phyloP scores from a whole-genome alignment of 805 yeast species.

The Yamadazyma laniorum region DNA sequence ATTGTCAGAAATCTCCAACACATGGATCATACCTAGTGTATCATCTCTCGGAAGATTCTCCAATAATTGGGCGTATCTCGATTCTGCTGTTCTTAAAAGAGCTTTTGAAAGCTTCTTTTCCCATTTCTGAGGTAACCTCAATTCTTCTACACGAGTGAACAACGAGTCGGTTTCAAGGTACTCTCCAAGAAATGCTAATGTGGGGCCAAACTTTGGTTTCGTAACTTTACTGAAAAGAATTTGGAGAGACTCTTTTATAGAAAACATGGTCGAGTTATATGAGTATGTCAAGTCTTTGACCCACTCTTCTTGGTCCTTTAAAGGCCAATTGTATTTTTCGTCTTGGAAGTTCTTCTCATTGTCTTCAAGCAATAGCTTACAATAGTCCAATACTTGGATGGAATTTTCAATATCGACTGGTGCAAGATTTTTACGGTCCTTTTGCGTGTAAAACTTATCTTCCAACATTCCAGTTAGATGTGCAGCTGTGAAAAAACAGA shows the following conservation, averaged over 20 bases:
- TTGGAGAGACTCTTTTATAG: constrained; percentile 43
- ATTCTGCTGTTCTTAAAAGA: constrained; percentile 35
- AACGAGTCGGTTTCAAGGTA: constrained; percentile 48
- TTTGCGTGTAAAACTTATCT: constrained; percentile 21
- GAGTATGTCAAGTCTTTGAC: constrained; percentile 41
- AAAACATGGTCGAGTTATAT: constrained; percentile 46
- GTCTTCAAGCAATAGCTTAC: constrained; percentile 32
- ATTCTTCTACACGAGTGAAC: constrained; percentile 31
- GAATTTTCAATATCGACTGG: constrained; percentile 31
- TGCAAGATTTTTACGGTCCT: constrained; percentile 22
- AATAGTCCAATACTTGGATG: constrained; percentile 24
- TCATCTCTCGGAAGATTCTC: constrained; percentile 57
- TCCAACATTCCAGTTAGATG: constrained; percentile 31
- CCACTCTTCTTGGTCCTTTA: constrained; percentile 53
- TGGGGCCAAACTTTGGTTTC: constrained; percentile 60
- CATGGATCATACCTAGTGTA: constrained; percentile 52
- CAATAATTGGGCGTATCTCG: constrained; percentile 37
- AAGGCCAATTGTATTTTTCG: constrained; percentile 31
- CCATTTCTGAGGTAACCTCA: constrained; percentile 47
- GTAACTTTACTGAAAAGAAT: constrained; percentile 38
- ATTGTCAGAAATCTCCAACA: constrained; percentile 54
- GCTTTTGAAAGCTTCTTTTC: constrained; percentile 36
- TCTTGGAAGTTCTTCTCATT: constrained; percentile 29
- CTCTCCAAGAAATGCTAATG: constrained; percentile 47
- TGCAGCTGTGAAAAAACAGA: constrained; percentile 50